phyloP scores from a whole-genome alignment of 2,329 filamentous ascomycete species.

The Aschersonia sp. region DNA sequence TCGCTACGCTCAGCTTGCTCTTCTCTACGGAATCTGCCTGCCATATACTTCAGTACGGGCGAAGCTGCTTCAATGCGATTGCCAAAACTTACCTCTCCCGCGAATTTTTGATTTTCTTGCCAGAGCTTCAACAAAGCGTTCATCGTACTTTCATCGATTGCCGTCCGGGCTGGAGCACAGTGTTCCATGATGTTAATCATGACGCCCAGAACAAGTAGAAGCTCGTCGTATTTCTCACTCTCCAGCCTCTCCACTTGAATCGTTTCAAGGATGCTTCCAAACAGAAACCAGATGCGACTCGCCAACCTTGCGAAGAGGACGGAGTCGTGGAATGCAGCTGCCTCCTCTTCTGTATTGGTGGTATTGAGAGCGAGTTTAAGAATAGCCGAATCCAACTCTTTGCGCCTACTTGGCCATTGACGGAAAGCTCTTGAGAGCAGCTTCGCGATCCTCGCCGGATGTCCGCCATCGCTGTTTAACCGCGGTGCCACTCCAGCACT shows the following conservation, averaged over 20 bases:
- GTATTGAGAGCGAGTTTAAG: conserved; percentile 62
- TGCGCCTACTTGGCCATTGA: conserved; percentile 14
- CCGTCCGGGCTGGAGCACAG: conserved; percentile 43
- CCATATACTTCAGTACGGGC: background rate
- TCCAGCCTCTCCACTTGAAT: conserved; percentile 33
- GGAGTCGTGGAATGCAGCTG: conserved; percentile 51
- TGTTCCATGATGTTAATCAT: conserved; percentile 83
- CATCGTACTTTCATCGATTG: conserved; percentile 26
- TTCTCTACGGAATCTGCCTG: conserved; percentile 60
- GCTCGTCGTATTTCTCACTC: conserved; percentile 44
- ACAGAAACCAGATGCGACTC: conserved; percentile 34
- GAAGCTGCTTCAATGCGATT: background rate
- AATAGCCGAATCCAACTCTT: conserved; percentile 12
- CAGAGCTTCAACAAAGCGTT: conserved; percentile 50
- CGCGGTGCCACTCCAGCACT: conserved; percentile 10
- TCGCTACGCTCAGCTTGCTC: conserved; percentile 64
- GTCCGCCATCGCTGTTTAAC: conserved; percentile 9
- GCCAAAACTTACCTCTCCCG: conserved; percentile 46
- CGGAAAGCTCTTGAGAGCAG: conserved; percentile 15
- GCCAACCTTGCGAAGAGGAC: conserved; percentile 35
- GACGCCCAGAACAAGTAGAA: conserved; percentile 66
- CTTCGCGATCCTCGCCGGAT: conserved; percentile 13
- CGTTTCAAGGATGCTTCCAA: conserved; percentile 30
- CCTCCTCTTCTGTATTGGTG: conserved; percentile 68
- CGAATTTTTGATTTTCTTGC: conserved; percentile 48